Conservation (phyloP, 2,329 filamentous ascomycete species). For the Pyricularia pennisetigena region DNA sequence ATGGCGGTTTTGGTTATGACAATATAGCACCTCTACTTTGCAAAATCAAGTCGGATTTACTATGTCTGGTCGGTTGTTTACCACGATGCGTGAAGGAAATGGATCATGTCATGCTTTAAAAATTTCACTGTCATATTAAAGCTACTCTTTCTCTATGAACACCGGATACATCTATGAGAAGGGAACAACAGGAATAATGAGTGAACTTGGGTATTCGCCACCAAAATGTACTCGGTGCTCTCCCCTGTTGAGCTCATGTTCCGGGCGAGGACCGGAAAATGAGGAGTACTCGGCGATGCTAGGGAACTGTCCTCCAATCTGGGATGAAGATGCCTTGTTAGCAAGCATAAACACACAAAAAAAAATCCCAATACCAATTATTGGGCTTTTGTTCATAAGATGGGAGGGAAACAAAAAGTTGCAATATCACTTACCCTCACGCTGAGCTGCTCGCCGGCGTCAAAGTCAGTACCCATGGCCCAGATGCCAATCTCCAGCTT, state of each 20-base stretch:
- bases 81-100: no score
- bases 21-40: no score
- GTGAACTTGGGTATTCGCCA: conserved; percentile 22
- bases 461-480: conserved; percentile 34
- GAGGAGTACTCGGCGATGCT: conserved; percentile 20
- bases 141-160: background rate
- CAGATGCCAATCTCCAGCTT: conserved; percentile 37
- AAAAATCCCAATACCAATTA: background rate
- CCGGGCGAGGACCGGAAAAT: conserved; percentile 25
- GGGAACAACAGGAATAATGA: conserved; percentile 25
- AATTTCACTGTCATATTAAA: background rate
- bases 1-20: no score
- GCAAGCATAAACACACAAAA: background rate
- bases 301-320: background rate
- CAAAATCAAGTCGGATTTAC: no score
- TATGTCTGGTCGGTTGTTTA: no score
- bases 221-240: conserved; percentile 26
- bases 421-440: background rate
- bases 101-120: background rate
- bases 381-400: background rate
- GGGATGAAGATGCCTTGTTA: background rate
- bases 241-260: conserved; percentile 29
- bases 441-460: conserved; percentile 25
- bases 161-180: background rate
- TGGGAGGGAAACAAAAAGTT: no score